Base-by-base conservation (phyloP, 768 basidiomycete species). In the Boletus insuetus region DNA sequence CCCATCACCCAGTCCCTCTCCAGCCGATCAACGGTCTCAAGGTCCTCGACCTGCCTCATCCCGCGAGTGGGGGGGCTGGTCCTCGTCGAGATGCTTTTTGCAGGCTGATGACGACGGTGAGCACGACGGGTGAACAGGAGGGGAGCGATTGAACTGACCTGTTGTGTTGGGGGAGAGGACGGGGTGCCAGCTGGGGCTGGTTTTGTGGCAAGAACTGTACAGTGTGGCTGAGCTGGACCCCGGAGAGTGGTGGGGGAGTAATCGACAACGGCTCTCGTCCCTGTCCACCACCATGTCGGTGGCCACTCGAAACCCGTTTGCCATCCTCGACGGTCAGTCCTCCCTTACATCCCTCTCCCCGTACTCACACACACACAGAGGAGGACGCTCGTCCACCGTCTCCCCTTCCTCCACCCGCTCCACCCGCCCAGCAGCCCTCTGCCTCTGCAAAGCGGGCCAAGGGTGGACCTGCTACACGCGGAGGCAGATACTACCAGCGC, bases 41-140 rank as follows among this genome's bases (percentile, higher is more conserved):
- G 76, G 83, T 91, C 90, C 81, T 90, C 79, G 86, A 88, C 78
- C 82, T 79, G 75, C 86, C 65, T 82, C 82, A 75, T 87, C 87
- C 83, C 74, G 59, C 60, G 46, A 70, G 42, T 70, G 82, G 89
- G 81, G 87, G 82, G 80, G 34, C 84, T 74, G 76, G 74, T 83
- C 89, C 65, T 91, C 87, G 79, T 84, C 81, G 86, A 91, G 90
- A 91, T 91, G 90, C 90, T 92, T 92, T 62, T 89, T 82, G 68
- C 75, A 68, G 81, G 82, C 88, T 90, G 59, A 17, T 1, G 4
- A 13, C 1, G 3, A 5, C 11, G 29, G 32, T 65, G 51, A 62
- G 51, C 26, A 35, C 54, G 29, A 5, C 16, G 34, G 22, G 31
- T 9, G 1, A 17, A 13, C 13, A 7, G 9, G 4, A 12, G 7